Base-by-base conservation (phyloP, 2,329 filamentous ascomycete genomes). In the Pyricularia pennisetigena region DNA sequence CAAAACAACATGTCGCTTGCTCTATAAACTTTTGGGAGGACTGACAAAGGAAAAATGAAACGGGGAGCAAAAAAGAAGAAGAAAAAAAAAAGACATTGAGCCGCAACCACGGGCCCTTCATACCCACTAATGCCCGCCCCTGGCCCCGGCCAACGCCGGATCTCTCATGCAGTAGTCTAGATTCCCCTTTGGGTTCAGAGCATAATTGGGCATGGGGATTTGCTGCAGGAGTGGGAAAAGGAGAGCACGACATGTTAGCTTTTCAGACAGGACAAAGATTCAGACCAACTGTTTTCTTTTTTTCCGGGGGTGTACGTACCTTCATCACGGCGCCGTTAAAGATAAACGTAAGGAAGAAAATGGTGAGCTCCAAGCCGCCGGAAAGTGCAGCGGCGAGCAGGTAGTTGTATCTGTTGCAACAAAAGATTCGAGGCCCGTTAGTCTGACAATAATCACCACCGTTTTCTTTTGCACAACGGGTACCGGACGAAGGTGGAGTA, bases 341-440 rank as follows among this genome's bases (percentile, higher is more conserved):
- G 0, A 78, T 78, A 73, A 82, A 81, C 0, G 78, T 78, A 2
- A 80, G 69, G 30, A 82, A 75, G 61, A 82, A 81, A 14, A 81
- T 74, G 6, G 79, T 72, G 0, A 78, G 75, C 64, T 79, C 74
- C 67, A 77, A 77, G 0, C 78, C 79, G 4, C 79, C 79, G 64
- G 79, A 77, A 54, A 80, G 72, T 2, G 78, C 79, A 1, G 77
- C 80, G 0, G 76, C 76, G 4, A 80, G 73, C 4, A 81, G 71
- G 68, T 81, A 81, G 65, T 79, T 79, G 35, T 66, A 54, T 28
- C 9, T 29, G 6, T n/a, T 26, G 9, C 7, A 14, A n/a, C 16
- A n/a, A 23, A 64, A 3, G 30, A n/a, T n/a, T 12, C 16, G n/a
- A 2, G 14, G 12, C 9, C 10, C 6, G 24, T 20, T 57, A 23